Base-by-base conservation (phyloP, 2,329 filamentous ascomycete species). In the Diaporthe longicolla region DNA sequence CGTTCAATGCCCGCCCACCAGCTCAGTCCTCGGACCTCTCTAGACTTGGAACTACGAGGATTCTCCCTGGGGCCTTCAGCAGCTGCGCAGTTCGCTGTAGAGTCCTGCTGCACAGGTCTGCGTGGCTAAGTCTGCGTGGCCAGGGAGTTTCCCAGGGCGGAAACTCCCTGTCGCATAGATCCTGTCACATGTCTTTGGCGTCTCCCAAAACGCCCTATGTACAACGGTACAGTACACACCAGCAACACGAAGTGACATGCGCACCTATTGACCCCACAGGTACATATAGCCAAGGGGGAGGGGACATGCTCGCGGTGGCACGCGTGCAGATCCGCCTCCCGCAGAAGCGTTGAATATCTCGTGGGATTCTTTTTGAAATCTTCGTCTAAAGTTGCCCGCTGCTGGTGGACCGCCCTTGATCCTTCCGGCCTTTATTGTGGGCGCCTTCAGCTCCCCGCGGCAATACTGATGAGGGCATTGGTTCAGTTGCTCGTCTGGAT, bases 311-410 rank as follows among this genome's bases (percentile, higher is more conserved):
- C 43, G 61, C 61, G 43, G 61, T 50, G 24, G 29, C 6, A 37
- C 43, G 21, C 21, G 45, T 52, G 63, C 45, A 66, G 63, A 66
- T 66, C 37, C 32, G 63, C 45, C 63, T 66, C 45, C 48, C 29
- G 24, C 29, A 26, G 45, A 48, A 52, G 45, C 63, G 63, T 66
- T 66, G 63, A 66, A 52, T 52, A 66, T 52, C 63, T 66, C 45
- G 45, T 66, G 63, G 63, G 63, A 52, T 66, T 26, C 43, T n/a
- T 21, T 52, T 50, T 24, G 43, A 37, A 37, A n/a, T 24, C 29
- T 50, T 66, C 63, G 63, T 66, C 40, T 66, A 66, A 52, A 66
- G 45, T 66, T 66, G 45, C 63, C 45, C 32, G 29, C 32, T 24
- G 35, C 21, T n/a, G 37, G 45, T 66, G 63, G 63, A 52, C 43